phyloP scores from a whole-genome alignment of 2,329 filamentous ascomycete genomes.

The Neopestalotiopsis sp. region DNA sequence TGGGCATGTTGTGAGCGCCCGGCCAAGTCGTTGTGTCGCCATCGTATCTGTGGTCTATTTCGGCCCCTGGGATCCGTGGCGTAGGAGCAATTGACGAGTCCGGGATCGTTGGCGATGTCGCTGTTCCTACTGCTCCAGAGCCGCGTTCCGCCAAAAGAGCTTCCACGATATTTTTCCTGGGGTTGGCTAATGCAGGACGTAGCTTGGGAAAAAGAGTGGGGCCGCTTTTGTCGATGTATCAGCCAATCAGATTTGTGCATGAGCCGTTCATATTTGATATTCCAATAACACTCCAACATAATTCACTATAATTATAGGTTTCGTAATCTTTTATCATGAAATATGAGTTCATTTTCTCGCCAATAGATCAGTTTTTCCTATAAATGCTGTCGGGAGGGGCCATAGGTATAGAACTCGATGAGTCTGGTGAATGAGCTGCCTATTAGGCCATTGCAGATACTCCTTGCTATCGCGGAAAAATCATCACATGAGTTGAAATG shows the following conservation, averaged over 20 bases:
- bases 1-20: slow-evolving; percentile 36
- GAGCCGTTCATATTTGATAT: not conserved
- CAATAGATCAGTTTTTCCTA: too few relatives aligned
- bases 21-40: slow-evolving; percentile 21
- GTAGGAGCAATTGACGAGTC: not conserved
- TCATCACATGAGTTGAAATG: too few relatives aligned
- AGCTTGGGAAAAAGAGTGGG: not conserved
- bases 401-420: too few relatives aligned
- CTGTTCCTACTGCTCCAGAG: not conserved
- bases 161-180: slow-evolving; percentile 3
- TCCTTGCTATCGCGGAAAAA: too few relatives aligned
- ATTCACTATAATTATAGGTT: too few relatives aligned
- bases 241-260: not conserved
- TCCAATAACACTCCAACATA: too few relatives aligned
- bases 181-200: not conserved
- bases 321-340: too few relatives aligned
- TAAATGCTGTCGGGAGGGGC: too few relatives aligned
- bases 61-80: not conserved
- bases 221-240: not conserved
- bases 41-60: slow-evolving; percentile 3
- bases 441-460: too few relatives aligned
- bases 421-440: too few relatives aligned
- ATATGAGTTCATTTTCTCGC: too few relatives aligned
- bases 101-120: not conserved
- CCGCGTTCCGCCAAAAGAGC: not conserved